Conservation (phyloP, 1,284 basidiomycete species). For the Caloboletus inedulis region DNA sequence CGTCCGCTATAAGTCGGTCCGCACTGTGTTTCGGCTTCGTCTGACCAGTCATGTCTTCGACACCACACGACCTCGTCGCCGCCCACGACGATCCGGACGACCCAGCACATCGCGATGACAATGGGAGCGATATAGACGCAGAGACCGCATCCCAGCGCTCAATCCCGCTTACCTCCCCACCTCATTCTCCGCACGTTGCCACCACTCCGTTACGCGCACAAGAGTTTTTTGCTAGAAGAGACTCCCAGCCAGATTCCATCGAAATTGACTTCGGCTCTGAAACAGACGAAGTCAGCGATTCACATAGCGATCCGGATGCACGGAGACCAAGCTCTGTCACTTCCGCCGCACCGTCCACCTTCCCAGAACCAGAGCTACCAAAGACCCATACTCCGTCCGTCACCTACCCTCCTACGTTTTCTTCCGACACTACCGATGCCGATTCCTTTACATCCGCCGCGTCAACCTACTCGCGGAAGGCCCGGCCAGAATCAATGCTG, state of each 20-base stretch:
- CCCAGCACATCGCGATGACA: constrained; percentile 4
- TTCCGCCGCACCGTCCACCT: constrained; percentile 45
- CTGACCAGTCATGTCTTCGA: constrained; percentile 19
- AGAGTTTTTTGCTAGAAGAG: constrained; percentile 41
- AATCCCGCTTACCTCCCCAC: constrained; percentile 66
- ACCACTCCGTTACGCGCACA: constrained; percentile 34
- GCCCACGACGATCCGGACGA: constrained; percentile 6
- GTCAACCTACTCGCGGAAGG: constrained; percentile 67
- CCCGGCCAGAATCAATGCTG: constrained; percentile 72
- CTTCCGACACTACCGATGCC: constrained; percentile 46
- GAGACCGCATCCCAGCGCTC: constrained; percentile 81
- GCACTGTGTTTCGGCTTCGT: neutral
- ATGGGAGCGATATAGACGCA: constrained; percentile 47
- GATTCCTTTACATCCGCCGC: constrained; percentile 62
- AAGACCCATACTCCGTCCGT: constrained; percentile 32
- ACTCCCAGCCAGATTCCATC: constrained; percentile 46
- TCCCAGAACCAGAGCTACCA: constrained; percentile 34
- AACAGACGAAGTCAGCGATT: constrained; percentile 48
- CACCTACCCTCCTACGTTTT: constrained; percentile 57
- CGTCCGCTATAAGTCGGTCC: neutral
- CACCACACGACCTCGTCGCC: constrained; percentile 3
- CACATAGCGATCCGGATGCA: constrained; percentile 32
- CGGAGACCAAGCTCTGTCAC: constrained; percentile 47
- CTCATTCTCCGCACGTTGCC: constrained; percentile 42
- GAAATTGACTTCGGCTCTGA: constrained; percentile 54